Base-by-base conservation (phyloP, 129 eudicot species). In the Helianthus tuberosus region DNA sequence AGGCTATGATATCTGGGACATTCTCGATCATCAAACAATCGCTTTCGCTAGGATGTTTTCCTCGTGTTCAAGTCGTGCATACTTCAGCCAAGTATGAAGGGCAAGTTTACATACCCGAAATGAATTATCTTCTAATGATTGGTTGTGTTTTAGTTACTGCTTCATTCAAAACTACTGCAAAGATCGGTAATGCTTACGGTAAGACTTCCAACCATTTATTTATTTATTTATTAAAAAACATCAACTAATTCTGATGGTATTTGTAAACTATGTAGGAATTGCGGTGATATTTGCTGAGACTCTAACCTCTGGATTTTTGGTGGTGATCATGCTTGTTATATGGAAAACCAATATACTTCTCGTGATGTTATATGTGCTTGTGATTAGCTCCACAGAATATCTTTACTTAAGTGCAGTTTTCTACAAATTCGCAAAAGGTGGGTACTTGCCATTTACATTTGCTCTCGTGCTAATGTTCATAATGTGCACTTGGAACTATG, bases 121-220 rank as follows among this genome's bases (percentile, higher is more conserved):
- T 92, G 79, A 89, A 92, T 50, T 85, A 83, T 74, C 80, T 93
- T 52, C 83, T 93, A 20, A 93, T 90, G 98, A 3, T 93, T 0
- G 88, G 92, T 60, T 93, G 96, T 77, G 85, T 92, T 14, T 66
- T 64, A 2, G 96, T 92, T 66, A 92, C 97, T 0, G 72, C 86
- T 13, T 66, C 81, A 0, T 92, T 92, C 69, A 80, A 77, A 52
- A 87, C 90, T 1, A 89, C 90, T 1, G 71, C 47, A 27, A 80
- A 87, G 66, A 87, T 92, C n/a, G 91, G 96, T 53, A 77, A 92
- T 76, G 98, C 98, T 35, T 92, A 89, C 29, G 98, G 98, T 89
- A 87, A 65, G 75, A 27, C 4, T 60, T 65, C 44, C 27, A 46
- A 5, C 8, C 10, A 6, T 43, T 7, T 43, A 43, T 6, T 43